Conservation (phyloP, 257 asterid genomes). For the Vinca minor region DNA sequence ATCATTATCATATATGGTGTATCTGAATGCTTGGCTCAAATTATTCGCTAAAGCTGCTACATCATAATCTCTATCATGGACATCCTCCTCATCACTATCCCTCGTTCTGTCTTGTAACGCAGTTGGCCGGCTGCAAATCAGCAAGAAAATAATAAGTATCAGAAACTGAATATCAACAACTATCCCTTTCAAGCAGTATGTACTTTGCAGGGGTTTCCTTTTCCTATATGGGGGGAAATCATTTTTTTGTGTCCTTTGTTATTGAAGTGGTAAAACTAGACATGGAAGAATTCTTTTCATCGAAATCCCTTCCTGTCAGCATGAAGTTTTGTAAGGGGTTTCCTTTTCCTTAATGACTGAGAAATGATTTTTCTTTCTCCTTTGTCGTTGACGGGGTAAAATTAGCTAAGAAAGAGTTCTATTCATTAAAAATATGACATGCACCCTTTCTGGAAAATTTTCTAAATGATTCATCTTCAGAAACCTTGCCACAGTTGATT, state of each 20-base stretch:
- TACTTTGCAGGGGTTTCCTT: too few species aligned
- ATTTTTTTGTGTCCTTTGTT: too few species aligned
- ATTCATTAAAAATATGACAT: background rate
- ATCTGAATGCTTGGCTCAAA: conserved; percentile 85
- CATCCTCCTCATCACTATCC: conserved; percentile 90
- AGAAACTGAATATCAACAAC: background rate
- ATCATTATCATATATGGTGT: conserved; percentile 70
- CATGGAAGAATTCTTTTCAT: too few species aligned
- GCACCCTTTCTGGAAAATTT: background rate
- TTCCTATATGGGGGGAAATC: background rate
- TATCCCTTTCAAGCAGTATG: background rate
- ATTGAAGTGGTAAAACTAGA: too few species aligned
- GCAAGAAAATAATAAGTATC: background rate
- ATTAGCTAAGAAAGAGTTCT: background rate
- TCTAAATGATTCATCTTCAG: background rate
- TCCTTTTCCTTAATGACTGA: too few species aligned
- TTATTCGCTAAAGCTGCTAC: conserved; percentile 86
- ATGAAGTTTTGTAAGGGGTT: too few species aligned
- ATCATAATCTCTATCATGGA: conserved; percentile 85
- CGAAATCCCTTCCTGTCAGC: too few species aligned
- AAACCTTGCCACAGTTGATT: background rate
- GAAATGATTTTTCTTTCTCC: too few species aligned
- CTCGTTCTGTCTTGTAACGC: conserved; percentile 73
- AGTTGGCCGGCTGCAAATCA: conserved; percentile 76
- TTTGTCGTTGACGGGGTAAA: background rate